Evolutionary conservation across 495 filamentous ascomycete species (phyloP).

Genomic region (Podospora comata): DNA sequence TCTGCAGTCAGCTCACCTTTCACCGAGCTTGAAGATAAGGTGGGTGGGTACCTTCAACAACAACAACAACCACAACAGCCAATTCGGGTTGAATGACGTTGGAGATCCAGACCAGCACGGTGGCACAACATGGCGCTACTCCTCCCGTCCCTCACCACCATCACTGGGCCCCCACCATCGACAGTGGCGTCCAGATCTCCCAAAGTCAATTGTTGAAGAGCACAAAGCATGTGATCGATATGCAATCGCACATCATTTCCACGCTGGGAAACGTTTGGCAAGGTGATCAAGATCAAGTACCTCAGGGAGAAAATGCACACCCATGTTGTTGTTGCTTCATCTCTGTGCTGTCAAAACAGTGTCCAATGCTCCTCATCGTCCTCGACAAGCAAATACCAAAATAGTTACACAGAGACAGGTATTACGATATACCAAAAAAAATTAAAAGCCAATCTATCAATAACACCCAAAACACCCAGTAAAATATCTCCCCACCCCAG

Average conservation of each 20-base stretch:
- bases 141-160: neutral
- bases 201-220: neutral
- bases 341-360: no score
- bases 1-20: neutral
- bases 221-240: neutral
- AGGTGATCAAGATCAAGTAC: no score
- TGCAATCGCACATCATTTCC: neutral
- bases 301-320: neutral
- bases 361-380: neutral
- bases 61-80: neutral
- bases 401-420: neutral
- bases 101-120: neutral
- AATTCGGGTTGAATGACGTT: neutral
- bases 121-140: neutral
- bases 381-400: neutral
- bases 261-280: neutral
- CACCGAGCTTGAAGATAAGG: neutral
- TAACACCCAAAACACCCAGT: neutral
- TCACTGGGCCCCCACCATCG: neutral
- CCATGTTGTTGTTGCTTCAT: neutral
- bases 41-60: no score
- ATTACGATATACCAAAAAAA: slow-evolving; percentile 4
- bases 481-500: neutral
- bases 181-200: neutral
- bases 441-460: slow-evolving; percentile 3